Evolutionary conservation across 2,329 filamentous ascomycete species (phyloP).

Genomic region (Aaosphaeria arxii): DNA sequence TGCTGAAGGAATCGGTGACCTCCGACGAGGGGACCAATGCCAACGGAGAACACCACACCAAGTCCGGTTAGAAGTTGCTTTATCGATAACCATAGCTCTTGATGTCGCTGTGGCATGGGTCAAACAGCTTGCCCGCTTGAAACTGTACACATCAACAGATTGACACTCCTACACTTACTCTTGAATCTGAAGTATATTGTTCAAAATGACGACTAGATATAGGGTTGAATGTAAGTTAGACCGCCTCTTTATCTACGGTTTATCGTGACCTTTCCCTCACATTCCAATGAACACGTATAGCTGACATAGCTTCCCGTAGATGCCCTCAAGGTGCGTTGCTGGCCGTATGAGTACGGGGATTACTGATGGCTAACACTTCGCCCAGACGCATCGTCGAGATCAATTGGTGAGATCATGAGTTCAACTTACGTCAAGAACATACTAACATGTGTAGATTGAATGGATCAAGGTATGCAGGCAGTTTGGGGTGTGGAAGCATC

Average conservation of each 20-base stretch:
- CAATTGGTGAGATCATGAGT: slow-evolving; percentile 68
- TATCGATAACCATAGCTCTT: slow-evolving; percentile 14
- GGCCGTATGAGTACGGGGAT: not conserved
- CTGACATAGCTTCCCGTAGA: slow-evolving; percentile 42
- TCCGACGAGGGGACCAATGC: too few relatives aligned
- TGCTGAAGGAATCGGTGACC: too few relatives aligned
- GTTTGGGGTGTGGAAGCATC: not conserved
- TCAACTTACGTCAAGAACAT: slow-evolving; percentile 7
- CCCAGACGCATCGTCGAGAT: slow-evolving; percentile 82
- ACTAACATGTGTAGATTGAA: slow-evolving; percentile 57
- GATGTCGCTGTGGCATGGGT: not conserved
- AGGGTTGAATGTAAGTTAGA: slow-evolving; percentile 39
- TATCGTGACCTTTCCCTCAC: too few relatives aligned
- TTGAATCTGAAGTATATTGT: not conserved
- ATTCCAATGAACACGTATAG: too few relatives aligned
- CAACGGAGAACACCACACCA: too few relatives aligned
- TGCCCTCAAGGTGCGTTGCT: slow-evolving; percentile 58
- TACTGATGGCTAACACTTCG: not conserved
- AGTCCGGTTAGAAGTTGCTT: not conserved
- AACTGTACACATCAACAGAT: too few relatives aligned
- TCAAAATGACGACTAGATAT: slow-evolving; percentile 41
- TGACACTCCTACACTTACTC: too few relatives aligned
- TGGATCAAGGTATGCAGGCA: slow-evolving; percentile 73
- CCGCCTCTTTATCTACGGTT: too few relatives aligned
- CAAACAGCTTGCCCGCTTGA: not conserved